A percentile compares a stretch with the other conserved stretches of the same genome.
Evolutionary conservation across 2,329 filamentous ascomycete genomes (phyloP).

Genomic region (Exophiala spinifera): DNA sequence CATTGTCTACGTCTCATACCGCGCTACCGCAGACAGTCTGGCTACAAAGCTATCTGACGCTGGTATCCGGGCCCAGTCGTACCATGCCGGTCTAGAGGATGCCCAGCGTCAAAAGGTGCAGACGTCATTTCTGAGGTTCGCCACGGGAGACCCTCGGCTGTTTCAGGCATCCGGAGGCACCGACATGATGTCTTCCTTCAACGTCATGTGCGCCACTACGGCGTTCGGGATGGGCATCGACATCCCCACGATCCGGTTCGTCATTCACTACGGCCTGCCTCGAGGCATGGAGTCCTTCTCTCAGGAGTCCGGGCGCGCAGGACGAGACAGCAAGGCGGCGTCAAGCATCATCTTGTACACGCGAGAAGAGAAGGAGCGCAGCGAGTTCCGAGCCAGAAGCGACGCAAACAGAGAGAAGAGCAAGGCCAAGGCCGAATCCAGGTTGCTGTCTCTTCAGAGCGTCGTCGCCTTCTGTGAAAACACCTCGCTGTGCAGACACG

Average conservation of each 20-base stretch:
- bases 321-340: constrained; percentile 81
- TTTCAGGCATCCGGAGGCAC: constrained; percentile 18
- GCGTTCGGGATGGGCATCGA: constrained; percentile 98
- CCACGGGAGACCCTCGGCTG: constrained; percentile 25
- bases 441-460: constrained; percentile 62
- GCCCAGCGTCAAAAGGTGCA: constrained; percentile 62
- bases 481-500: constrained; percentile 69
- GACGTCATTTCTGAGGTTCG: constrained; percentile 19
- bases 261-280: constrained; percentile 89
- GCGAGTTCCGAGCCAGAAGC: constrained; percentile 10
- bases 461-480: constrained; percentile 81
- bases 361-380: constrained; percentile 75
- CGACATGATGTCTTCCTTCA: constrained; percentile 59
- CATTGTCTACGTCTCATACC: constrained; percentile 47
- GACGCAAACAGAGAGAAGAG: constrained; percentile 30
- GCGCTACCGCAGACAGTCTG: constrained; percentile 41
- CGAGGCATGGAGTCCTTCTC: constrained; percentile 96
- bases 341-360: constrained; percentile 90
- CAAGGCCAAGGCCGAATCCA: constrained; percentile 46
- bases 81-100: constrained; percentile 65
- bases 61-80: constrained; percentile 44
- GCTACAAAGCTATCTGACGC: constrained; percentile 36
- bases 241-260: constrained; percentile 90
- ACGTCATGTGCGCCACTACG: constrained; percentile 90
- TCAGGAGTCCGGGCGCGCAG: constrained; percentile 89